Evolutionary conservation across 2,329 filamentous ascomycete species (phyloP).

Genomic region (Sarocladium oryzae): DNA sequence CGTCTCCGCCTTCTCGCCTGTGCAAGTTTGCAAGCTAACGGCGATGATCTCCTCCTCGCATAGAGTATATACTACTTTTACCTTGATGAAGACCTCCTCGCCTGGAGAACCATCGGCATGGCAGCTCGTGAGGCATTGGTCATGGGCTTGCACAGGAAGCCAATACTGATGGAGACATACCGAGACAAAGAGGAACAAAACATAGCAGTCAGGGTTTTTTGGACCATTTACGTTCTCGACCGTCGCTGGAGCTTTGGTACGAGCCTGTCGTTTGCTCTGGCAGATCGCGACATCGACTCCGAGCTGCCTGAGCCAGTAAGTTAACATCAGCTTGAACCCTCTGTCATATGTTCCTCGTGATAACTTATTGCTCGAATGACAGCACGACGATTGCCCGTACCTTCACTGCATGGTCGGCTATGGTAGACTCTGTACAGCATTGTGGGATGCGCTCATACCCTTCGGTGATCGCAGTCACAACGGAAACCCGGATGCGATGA

Average conservation of each 20-base stretch:
- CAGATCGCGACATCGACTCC: constrained; percentile 43
- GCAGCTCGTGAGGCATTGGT: constrained; percentile 40
- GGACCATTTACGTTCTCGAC: constrained; percentile 45
- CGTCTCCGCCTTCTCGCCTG: no score
- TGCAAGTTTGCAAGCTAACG: no score
- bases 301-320: constrained; percentile 36
- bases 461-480: constrained; percentile 19
- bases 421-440: constrained; percentile 35
- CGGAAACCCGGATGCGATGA: constrained; percentile 15
- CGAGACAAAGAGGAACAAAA: constrained; percentile 22
- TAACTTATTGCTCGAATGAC: no score
- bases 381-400: constrained; percentile 30
- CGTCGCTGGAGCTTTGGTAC: constrained; percentile 47
- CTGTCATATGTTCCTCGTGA: not conserved
- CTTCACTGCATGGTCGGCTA: constrained; percentile 42
- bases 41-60: no score
- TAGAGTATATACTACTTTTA: constrained; percentile 38
- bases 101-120: constrained; percentile 41
- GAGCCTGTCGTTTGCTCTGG: constrained; percentile 40
- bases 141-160: constrained; percentile 40
- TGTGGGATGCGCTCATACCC: constrained; percentile 37
- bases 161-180: constrained; percentile 34
- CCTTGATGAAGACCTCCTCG: constrained; percentile 41
- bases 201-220: constrained; percentile 35
- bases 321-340: not conserved